Percentiles rank a stretch among this genome's conserved stretches.
phyloP scores from a whole-genome alignment of 495 filamentous ascomycete species.

The Glutinoglossum americanum region DNA sequence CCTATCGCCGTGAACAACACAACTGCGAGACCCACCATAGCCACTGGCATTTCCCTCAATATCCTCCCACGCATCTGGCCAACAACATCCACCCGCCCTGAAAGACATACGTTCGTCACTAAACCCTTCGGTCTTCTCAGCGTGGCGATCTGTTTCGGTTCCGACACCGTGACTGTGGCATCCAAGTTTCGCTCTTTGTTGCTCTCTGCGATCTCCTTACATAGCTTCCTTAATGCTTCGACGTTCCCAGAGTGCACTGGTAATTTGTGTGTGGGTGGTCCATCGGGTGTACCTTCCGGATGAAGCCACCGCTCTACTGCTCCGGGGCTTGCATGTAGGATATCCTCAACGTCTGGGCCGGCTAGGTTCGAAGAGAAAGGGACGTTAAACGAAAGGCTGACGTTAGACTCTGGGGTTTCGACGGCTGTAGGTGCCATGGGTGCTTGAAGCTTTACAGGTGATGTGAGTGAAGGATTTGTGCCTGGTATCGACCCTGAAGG shows the following conservation, averaged over 20 bases:
- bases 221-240: slow-evolving; percentile 49
- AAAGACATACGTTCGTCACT: slow-evolving; percentile 78
- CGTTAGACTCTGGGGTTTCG: slow-evolving; percentile 17
- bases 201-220: slow-evolving; percentile 52
- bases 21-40: slow-evolving; percentile 42
- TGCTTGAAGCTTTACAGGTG: background rate
- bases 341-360: slow-evolving; percentile 77
- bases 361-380: slow-evolving; percentile 80
- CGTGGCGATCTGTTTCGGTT: slow-evolving; percentile 52
- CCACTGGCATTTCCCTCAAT: slow-evolving; percentile 67
- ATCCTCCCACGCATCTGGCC: slow-evolving; percentile 68
- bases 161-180: slow-evolving; percentile 59
- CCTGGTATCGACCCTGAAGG: background rate
- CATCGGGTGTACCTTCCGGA: slow-evolving; percentile 63
- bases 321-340: slow-evolving; percentile 66
- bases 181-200: slow-evolving; percentile 45
- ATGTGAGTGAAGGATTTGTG: background rate
- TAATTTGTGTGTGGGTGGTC: slow-evolving; percentile 60
- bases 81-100: slow-evolving; percentile 61
- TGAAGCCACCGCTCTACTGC: slow-evolving; percentile 81
- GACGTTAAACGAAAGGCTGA: slow-evolving; percentile 73
- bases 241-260: slow-evolving; percentile 78
- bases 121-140: slow-evolving; percentile 47
- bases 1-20: slow-evolving; percentile 13
- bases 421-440: slow-evolving; percentile 12